These are phyloP conservation scores for Candida sp. DNA, from an alignment of 1,139 yeast species.

Conservation along the genomic window DNA sequence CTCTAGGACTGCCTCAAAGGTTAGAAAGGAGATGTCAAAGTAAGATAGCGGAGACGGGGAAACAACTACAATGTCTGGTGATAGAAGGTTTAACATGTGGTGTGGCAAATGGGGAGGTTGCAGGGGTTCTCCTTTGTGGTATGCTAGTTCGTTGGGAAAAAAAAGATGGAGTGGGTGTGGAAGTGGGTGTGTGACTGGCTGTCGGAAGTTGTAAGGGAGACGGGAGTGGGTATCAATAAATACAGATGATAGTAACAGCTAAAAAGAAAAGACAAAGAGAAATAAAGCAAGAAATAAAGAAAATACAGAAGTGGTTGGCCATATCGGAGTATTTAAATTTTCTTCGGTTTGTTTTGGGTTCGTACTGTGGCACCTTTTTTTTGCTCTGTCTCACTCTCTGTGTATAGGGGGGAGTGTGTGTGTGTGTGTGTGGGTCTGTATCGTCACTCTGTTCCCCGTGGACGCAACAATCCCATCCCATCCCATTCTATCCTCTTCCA, in stretches of 20 bases:
- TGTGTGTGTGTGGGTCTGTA: background rate
- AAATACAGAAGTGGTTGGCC: background rate
- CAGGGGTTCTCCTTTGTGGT: no score
- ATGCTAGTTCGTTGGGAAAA: no score
- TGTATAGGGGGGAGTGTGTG: no score
- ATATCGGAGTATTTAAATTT: background rate
- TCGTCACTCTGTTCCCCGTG: background rate
- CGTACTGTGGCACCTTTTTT: background rate
- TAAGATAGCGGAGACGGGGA: conserved; percentile 42
- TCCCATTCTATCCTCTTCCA: no score
- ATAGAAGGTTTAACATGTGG: conserved; percentile 3
- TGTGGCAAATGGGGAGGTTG: no score
- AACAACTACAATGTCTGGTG: background rate
- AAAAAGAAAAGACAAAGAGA: background rate
- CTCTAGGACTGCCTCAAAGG: conserved; percentile 80
- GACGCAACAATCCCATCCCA: no score
- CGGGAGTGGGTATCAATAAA: no score
- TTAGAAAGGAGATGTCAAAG: conserved; percentile 59
- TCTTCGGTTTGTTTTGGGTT: background rate
- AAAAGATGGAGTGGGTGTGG: no score
- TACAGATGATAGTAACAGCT: background rate
- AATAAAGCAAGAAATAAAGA: background rate
- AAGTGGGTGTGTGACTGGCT: no score
- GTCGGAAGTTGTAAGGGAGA: no score
- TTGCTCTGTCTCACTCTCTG: no score